Evolutionary conservation across 2,329 filamentous ascomycete genomes (phyloP).

Genomic region (Alternaria viburni): DNA sequence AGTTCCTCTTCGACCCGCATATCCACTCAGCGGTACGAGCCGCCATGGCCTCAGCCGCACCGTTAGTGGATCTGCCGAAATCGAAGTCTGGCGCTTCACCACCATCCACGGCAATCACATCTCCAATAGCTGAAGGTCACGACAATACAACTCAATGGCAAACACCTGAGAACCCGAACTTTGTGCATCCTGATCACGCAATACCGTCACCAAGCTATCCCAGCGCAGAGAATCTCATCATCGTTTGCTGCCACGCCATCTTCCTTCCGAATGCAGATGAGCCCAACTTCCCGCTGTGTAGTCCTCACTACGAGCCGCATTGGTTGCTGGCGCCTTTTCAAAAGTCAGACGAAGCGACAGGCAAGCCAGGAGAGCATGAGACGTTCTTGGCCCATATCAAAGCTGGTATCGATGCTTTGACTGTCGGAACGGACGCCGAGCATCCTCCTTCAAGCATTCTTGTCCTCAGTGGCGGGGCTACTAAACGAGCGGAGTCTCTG

Average conservation of each 20-base stretch:
- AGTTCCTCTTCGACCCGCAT: slow-evolving; percentile 12
- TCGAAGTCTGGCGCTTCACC: slow-evolving; percentile 30
- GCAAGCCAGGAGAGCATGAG: slow-evolving; percentile 70
- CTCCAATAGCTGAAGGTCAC: slow-evolving; percentile 7
- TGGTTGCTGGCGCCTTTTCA: slow-evolving; percentile 81
- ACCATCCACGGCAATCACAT: slow-evolving; percentile 8
- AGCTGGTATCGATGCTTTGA: slow-evolving; percentile 64
- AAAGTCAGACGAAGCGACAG: slow-evolving; percentile 41
- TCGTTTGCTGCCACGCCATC: slow-evolving; percentile 86
- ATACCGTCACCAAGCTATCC: slow-evolving; percentile 34
- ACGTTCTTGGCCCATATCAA: slow-evolving; percentile 81
- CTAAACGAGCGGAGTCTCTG: slow-evolving; percentile 33
- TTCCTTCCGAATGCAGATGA: slow-evolving; percentile 56
- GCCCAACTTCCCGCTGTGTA: slow-evolving; percentile 34
- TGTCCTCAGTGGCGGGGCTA: slow-evolving; percentile 73
- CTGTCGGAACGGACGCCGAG: slow-evolving; percentile 52
- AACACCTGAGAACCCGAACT: slow-evolving; percentile 23
- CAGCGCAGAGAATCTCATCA: slow-evolving; percentile 62
- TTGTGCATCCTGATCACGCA: slow-evolving; percentile 37
- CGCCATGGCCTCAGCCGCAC: slow-evolving; percentile 42
- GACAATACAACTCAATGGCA: slow-evolving; percentile 4
- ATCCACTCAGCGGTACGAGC: slow-evolving; percentile 6
- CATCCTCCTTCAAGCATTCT: slow-evolving; percentile 54
- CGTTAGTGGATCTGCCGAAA: slow-evolving; percentile 37
- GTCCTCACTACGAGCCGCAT: slow-evolving; percentile 45